A percentile compares a stretch with the other conserved stretches of the same genome.
phyloP scores from a whole-genome alignment of 2,329 filamentous ascomycete genomes.

The Neonectria hederae region DNA sequence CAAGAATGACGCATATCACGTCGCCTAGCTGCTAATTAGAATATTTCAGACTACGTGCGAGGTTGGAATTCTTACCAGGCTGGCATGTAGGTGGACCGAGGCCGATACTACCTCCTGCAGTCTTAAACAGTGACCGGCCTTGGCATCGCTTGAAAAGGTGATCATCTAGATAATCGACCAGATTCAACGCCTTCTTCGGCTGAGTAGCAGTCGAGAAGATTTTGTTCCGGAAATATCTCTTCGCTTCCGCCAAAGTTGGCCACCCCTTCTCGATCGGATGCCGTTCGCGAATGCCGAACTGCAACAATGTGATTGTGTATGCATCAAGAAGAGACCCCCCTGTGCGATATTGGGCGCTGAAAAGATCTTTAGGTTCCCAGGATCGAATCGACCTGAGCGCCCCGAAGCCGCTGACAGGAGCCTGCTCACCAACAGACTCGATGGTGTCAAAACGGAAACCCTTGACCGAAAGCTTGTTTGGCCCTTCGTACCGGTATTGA shows the following conservation, averaged over 20 bases:
- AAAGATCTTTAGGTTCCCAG: slow-evolving; percentile 8
- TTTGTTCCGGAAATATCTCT: neutral
- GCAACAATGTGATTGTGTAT: slow-evolving; percentile 5
- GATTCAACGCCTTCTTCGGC: neutral
- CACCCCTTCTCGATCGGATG: slow-evolving; percentile 4
- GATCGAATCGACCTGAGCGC: slow-evolving; percentile 4
- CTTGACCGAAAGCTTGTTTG: neutral
- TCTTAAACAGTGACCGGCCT: neutral
- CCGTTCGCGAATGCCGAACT: slow-evolving; percentile 1
- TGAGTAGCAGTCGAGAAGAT: neutral
- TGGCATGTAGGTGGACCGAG: neutral
- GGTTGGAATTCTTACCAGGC: neutral
- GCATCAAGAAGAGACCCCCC: slow-evolving; percentile 14
- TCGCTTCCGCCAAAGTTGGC: slow-evolving; percentile 8
- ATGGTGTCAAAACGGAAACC: slow-evolving; percentile 5
- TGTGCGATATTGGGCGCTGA: neutral
- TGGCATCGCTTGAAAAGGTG: neutral
- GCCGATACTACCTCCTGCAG: neutral
- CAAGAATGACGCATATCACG: slow-evolving; percentile 10
- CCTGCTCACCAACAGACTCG: neutral
- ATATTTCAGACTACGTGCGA: neutral
- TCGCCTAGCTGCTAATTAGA: slow-evolving; percentile 5
- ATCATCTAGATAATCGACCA: neutral
- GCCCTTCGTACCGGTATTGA: neutral
- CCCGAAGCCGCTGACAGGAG: neutral